Conservation (phyloP, 192 early-diverging fungal species). For the Linnemannia schmuckeri region DNA sequence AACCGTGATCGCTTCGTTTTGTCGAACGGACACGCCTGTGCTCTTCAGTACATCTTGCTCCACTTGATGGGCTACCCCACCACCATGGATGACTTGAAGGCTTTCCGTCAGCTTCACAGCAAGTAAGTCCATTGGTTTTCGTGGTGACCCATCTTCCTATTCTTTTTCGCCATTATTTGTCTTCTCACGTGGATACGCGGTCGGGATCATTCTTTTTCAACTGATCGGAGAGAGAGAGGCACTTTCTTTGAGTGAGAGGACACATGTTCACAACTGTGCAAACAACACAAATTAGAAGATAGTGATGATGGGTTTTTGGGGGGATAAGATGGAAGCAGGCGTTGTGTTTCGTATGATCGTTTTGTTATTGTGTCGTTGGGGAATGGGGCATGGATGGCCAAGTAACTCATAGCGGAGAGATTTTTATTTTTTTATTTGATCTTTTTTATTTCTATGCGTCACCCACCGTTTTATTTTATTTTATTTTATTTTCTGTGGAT, state of each 20-base stretch:
- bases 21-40: slow-evolving; percentile 97
- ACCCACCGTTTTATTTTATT: slow-evolving; percentile 6
- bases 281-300: neutral
- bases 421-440: neutral
- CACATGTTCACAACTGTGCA: no score
- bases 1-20: slow-evolving; percentile 98
- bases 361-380: neutral
- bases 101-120: slow-evolving; percentile 86
- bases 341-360: neutral
- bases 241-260: no score
- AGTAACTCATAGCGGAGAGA: neutral
- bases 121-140: slow-evolving; percentile 66
- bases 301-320: no score
- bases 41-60: slow-evolving; percentile 90
- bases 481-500: neutral
- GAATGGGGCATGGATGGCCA: neutral
- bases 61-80: slow-evolving; percentile 95
- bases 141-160: neutral
- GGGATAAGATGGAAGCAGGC: no score
- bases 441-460: slow-evolving; percentile 23
- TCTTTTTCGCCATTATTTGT: neutral
- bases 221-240: no score
- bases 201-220: no score
- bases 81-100: slow-evolving; percentile 91
- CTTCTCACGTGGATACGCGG: no score